Evolutionary conservation across 225 moss, liverwort and hornwort species (phyloP).

Genomic region (Marchantia polymorpha): DNA sequence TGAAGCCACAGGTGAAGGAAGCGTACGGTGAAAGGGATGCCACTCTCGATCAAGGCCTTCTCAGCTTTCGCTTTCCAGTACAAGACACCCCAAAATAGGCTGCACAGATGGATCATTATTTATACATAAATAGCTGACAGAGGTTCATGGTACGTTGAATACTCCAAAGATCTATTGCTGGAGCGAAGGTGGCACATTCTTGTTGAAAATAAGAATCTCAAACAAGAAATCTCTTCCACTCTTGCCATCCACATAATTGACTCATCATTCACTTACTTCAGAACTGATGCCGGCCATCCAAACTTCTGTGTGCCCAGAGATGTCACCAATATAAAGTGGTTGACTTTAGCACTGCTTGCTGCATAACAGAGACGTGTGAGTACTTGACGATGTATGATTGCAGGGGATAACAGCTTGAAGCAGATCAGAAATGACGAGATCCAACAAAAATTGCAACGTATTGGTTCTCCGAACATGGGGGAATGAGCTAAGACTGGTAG

Average conservation of each 20-base stretch:
- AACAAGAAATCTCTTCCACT: background rate
- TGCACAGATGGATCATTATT: slow-evolving; percentile 23
- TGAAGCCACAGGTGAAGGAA: background rate
- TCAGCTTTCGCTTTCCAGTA: slow-evolving; percentile 93
- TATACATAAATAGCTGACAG: background rate
- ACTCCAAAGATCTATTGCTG: background rate
- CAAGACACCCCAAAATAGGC: slow-evolving; percentile 93
- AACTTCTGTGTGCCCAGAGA: slow-evolving; percentile 79
- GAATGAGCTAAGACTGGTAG: background rate
- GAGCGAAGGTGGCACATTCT: too few species aligned
- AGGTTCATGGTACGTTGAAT: background rate
- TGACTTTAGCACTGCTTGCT: slow-evolving; percentile 66
- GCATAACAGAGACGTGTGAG: slow-evolving; percentile 23
- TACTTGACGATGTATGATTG: background rate
- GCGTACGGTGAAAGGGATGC: slow-evolving; percentile 72
- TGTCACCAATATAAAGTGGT: slow-evolving; percentile 83
- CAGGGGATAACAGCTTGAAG: background rate
- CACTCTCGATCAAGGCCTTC: slow-evolving; percentile 65
- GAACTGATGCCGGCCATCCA: slow-evolving; percentile 76
- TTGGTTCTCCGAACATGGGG: background rate
- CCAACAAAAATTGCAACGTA: background rate
- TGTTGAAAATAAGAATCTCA: background rate
- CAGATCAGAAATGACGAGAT: background rate
- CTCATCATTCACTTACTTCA: slow-evolving; percentile 54
- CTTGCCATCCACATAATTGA: background rate